Conservation (phyloP, 805 yeast species). For the Kazachstania psychrophila region DNA sequence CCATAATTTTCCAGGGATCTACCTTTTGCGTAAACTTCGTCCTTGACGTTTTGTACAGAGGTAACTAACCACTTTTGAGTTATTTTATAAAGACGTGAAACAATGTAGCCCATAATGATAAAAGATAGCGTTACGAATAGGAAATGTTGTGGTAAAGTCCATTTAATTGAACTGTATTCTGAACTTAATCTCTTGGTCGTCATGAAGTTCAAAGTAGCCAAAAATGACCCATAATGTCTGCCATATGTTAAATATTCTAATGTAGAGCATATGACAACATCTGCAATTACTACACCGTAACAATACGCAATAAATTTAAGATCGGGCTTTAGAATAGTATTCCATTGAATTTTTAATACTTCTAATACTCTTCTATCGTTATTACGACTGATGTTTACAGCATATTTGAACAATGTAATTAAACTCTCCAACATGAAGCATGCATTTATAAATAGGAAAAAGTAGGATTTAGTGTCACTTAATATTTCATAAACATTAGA, state of each 20-base stretch:
- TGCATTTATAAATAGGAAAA: background rate
- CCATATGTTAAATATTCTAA: background rate
- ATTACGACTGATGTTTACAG: background rate
- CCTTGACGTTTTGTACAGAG: conserved; percentile 38
- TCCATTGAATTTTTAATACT: conserved; percentile 2
- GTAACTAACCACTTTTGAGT: conserved; percentile 19
- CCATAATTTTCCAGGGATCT: conserved; percentile 40
- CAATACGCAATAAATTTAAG: background rate
- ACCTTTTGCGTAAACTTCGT: conserved; percentile 49
- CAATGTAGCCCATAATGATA: conserved; percentile 5
- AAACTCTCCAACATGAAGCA: background rate
- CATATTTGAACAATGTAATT: background rate
- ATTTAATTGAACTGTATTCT: conserved; percentile 5
- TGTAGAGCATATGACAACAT: background rate
- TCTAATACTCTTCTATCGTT: background rate
- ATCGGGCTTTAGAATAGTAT: background rate
- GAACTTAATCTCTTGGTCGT: conserved; percentile 1
- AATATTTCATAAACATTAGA: background rate
- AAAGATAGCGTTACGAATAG: conserved; percentile 7
- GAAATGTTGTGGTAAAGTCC: conserved; percentile 17
- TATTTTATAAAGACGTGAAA: conserved; percentile 1
- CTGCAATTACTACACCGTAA: background rate
- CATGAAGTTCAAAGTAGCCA: conserved; percentile 10
- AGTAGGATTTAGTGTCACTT: background rate
- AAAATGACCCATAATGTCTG: conserved; percentile 5